Conservation (phyloP, 2,329 filamentous ascomycete species). For the Colletotrichum simmondsii region DNA sequence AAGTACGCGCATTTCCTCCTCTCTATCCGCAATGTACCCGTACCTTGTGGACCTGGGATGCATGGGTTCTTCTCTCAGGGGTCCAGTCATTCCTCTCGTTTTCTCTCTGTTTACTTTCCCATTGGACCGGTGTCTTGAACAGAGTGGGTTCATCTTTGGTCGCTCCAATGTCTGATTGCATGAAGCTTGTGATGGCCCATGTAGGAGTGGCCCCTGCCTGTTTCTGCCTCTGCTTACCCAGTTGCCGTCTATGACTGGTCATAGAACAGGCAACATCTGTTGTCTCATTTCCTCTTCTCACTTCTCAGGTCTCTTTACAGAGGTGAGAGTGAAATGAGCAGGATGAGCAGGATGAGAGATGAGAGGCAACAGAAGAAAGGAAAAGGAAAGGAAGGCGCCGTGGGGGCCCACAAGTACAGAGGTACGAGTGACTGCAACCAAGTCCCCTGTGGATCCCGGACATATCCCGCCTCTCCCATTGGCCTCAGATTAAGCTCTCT, state of each 20-base stretch:
- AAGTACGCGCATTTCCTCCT: constrained; percentile 1
- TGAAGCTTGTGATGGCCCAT: constrained; percentile 23
- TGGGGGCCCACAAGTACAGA: background rate
- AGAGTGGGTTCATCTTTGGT: background rate
- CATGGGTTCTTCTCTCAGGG: background rate
- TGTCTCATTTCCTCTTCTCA: background rate
- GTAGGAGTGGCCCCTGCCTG: constrained; percentile 2
- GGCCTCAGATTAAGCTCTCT: background rate
- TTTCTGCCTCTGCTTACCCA: background rate
- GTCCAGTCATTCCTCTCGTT: constrained; percentile 1
- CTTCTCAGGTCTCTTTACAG: background rate
- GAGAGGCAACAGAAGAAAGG: background rate
- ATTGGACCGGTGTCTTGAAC: background rate
- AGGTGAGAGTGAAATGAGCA: background rate
- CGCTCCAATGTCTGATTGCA: constrained; percentile 19
- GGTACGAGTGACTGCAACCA: background rate
- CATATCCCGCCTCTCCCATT: background rate
- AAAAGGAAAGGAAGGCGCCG: background rate
- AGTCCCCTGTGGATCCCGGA: background rate
- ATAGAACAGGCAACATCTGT: too few relatives aligned
- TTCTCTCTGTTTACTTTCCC: background rate
- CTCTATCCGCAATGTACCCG: background rate
- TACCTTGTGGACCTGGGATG: background rate
- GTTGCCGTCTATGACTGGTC: background rate
- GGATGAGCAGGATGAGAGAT: background rate